phyloP scores from a whole-genome alignment of 495 filamentous ascomycete species.

The Cladorrhinum samala region DNA sequence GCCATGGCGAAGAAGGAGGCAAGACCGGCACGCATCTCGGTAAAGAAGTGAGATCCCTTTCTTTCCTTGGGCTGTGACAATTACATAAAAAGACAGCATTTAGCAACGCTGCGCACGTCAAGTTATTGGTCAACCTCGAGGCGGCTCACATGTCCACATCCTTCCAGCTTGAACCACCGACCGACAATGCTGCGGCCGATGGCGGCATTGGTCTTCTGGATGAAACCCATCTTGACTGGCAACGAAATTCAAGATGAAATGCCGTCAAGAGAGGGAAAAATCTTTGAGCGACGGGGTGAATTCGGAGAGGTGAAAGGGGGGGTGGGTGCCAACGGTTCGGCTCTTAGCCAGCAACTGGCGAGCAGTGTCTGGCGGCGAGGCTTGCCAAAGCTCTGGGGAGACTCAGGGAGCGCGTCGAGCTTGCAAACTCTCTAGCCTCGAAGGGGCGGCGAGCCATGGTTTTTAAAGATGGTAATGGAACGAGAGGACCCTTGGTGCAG shows the following conservation, averaged over 20 bases:
- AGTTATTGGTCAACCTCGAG: neutral
- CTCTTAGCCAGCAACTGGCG: neutral
- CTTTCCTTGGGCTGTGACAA: slow-evolving; percentile 57
- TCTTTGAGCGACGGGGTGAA: neutral
- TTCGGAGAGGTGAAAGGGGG: neutral
- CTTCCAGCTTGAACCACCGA: slow-evolving; percentile 66
- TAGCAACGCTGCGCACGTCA: neutral
- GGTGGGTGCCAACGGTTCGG: neutral
- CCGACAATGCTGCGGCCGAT: slow-evolving; percentile 58
- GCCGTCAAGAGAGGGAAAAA: neutral
- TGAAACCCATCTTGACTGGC: slow-evolving; percentile 38
- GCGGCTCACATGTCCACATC: slow-evolving; percentile 62
- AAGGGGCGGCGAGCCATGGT: slow-evolving; percentile 3
- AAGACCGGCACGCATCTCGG: slow-evolving; percentile 69
- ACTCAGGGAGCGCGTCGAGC: neutral
- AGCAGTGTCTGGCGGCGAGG: neutral
- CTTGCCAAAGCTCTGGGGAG: neutral
- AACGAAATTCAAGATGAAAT: neutral
- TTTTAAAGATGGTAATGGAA: slow-evolving; percentile 1
- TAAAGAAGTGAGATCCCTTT: slow-evolving; percentile 71
- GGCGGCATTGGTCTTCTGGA: slow-evolving; percentile 46
- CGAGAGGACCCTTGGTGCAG: slow-evolving; percentile 6
- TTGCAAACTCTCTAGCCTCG: neutral
- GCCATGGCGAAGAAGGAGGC: slow-evolving; percentile 87
- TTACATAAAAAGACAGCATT: neutral